These are phyloP conservation scores for Penicillium pulvis DNA, from an alignment of 495 filamentous ascomycete species.

Conservation along the genomic window DNA sequence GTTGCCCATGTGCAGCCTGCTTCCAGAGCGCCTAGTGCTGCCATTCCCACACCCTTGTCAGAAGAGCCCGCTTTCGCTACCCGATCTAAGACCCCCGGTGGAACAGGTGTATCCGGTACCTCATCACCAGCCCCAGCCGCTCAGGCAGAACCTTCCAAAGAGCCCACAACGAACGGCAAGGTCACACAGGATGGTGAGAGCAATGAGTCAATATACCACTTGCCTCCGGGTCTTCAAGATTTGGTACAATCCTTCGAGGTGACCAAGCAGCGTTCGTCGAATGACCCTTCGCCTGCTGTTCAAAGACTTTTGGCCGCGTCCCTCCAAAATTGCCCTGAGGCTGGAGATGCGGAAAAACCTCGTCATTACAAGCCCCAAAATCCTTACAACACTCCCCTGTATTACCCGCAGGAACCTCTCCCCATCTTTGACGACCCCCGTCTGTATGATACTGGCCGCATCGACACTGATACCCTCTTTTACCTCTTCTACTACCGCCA, in stretches of 20 bases:
- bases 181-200: slow-evolving; percentile 34
- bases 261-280: slow-evolving; percentile 65
- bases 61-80: slow-evolving; percentile 38
- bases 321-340: slow-evolving; percentile 68
- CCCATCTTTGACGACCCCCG: slow-evolving; percentile 87
- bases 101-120: slow-evolving; percentile 12
- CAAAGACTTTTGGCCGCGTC: slow-evolving; percentile 74
- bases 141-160: slow-evolving; percentile 42
- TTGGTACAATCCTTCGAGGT: slow-evolving; percentile 87
- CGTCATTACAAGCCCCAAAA: slow-evolving; percentile 80
- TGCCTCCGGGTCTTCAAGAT: slow-evolving; percentile 89
- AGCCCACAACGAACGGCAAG: slow-evolving; percentile 37
- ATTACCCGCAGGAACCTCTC: slow-evolving; percentile 91
- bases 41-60: slow-evolving; percentile 29
- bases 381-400: slow-evolving; percentile 73
- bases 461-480: slow-evolving; percentile 96
- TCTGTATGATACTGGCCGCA: slow-evolving; percentile 71
- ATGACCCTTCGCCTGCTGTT: slow-evolving; percentile 59
- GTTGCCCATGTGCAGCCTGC: slow-evolving; percentile 56
- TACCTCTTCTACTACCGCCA: slow-evolving; percentile 99
- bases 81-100: slow-evolving; percentile 52
- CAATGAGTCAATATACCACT: slow-evolving; percentile 86
- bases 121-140: slow-evolving; percentile 31
- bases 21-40: slow-evolving; percentile 38
- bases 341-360: slow-evolving; percentile 77